These are phyloP conservation scores for Jamesozyma lodderae DNA, from an alignment of 805 yeast genomes.

Conservation along the genomic window DNA sequence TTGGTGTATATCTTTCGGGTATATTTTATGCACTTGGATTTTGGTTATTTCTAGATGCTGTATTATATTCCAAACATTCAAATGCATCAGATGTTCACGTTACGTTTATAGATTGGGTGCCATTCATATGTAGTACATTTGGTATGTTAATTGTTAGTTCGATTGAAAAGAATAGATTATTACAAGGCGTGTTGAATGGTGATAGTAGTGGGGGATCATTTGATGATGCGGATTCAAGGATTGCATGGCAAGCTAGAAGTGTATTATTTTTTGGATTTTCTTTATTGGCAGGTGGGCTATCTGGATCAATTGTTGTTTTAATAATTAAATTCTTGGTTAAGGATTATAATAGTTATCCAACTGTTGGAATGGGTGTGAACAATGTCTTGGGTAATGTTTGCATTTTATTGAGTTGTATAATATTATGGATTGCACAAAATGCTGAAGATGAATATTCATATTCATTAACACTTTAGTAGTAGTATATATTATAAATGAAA, in stretches of 20 bases:
- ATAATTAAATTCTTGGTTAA: constrained; percentile 77
- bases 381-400: constrained; percentile 73
- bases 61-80: constrained; percentile 71
- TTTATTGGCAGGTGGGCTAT: constrained; percentile 84
- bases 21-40: constrained; percentile 76
- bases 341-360: constrained; percentile 67
- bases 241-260: constrained; percentile 91
- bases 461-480: constrained; percentile 73
- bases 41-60: constrained; percentile 85
- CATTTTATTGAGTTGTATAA: constrained; percentile 80
- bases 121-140: constrained; percentile 74
- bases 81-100: constrained; percentile 85
- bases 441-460: constrained; percentile 94
- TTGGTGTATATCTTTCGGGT: constrained; percentile 73
- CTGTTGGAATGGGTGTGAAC: constrained; percentile 87
- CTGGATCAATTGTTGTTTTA: constrained; percentile 84
- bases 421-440: constrained; percentile 90
- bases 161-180: constrained; percentile 35
- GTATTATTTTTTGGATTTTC: constrained; percentile 89
- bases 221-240: constrained; percentile 36
- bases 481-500: no score
- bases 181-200: constrained; percentile 33
- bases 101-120: constrained; percentile 92
- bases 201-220: constrained; percentile 27
- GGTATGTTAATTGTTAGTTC: constrained; percentile 74